A percentile compares a stretch with the other conserved stretches of the same genome.
Conservation (phyloP, 768 basidiomycete species). For the Mycena leptocephala region DNA sequence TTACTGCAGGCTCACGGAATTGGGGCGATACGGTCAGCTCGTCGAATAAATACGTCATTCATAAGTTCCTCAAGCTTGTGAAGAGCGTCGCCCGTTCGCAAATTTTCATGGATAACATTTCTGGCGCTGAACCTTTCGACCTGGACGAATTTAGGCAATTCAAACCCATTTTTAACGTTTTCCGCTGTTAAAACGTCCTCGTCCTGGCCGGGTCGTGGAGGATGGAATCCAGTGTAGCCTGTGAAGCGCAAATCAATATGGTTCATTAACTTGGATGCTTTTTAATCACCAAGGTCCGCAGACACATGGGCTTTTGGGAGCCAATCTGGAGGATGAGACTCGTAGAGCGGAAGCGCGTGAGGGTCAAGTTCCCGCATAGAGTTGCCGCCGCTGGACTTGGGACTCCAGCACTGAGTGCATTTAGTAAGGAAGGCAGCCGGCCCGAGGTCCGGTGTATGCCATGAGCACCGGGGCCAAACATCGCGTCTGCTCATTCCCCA, state of each 20-base stretch:
- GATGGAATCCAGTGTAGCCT: conserved; percentile 87
- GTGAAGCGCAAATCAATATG: background rate
- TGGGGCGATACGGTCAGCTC: conserved; percentile 68
- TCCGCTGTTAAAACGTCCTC: conserved; percentile 80
- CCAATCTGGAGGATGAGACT: conserved; percentile 82
- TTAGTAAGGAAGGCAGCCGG: conserved; percentile 10
- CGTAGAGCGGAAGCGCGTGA: conserved; percentile 66
- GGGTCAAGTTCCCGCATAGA: conserved; percentile 23
- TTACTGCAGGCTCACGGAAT: conserved; percentile 71
- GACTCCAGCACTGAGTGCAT: conserved; percentile 30
- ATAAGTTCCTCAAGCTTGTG: conserved; percentile 81
- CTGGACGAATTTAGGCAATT: conserved; percentile 70
- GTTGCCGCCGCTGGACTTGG: background rate
- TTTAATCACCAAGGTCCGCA: conserved; percentile 77
- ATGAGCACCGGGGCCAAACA: conserved; percentile 2
- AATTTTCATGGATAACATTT: conserved; percentile 64
- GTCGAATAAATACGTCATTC: conserved; percentile 81
- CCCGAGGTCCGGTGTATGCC: background rate
- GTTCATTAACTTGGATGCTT: background rate
- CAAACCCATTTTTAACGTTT: conserved; percentile 79
- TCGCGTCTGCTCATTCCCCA: conserved; percentile 37
- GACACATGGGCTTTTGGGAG: conserved; percentile 76
- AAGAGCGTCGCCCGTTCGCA: conserved; percentile 69
- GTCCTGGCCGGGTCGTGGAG: conserved; percentile 81
- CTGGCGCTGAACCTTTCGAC: conserved; percentile 78